Base-by-base conservation (phyloP, 163 green algal species). In the Scenedesmus sp. region DNA sequence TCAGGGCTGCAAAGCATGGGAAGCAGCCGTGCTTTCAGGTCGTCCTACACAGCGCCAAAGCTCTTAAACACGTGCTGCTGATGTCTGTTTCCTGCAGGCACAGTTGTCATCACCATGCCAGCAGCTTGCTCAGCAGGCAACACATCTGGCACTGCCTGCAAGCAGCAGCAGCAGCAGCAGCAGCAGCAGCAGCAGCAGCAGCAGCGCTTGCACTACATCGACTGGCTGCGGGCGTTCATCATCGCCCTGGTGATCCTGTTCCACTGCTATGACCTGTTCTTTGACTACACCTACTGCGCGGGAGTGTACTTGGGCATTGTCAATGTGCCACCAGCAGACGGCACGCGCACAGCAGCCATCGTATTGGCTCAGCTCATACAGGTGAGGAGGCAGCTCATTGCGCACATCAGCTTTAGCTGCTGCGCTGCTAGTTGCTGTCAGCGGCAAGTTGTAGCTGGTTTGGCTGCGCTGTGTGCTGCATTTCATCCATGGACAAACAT, bases 231-330 rank as follows among this genome's bases (percentile, higher is more conserved):
- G 34, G 81, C 81, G 7, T 34, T 86, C 54, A 64, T 86, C 81
- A 64, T 86, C 16, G 52, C 54, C 20, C 81, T 86, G 81, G 81
- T 86, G 10, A 34, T 86, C 18, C 18, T 34, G 18, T 86, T 86
- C 54, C 81, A 86, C 54, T 86, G 18, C 81, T 9, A 46, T 52
- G 81, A 86, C 81, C 81, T 86, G 4, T 86, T 67, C 81, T 86
- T 86, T 20, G 34, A 86, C 81, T 86, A 86, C 55, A 86, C 81
- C 12, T 86, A 86, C 81, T 54, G 54, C 54, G 20, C 55, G 66
- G 81, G 15, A 34, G 52, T 67, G 18, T 86, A 86, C 81, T 12
- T 86, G 52, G 81, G 81, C 54, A 62, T 86, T 13, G 81, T 86
- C 15, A 67, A 46, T 20, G 34, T 13, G 52, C 52, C 81, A 2